Evolutionary conservation across 2,329 filamentous ascomycete species (phyloP).

Genomic region (Curvularia sp.): DNA sequence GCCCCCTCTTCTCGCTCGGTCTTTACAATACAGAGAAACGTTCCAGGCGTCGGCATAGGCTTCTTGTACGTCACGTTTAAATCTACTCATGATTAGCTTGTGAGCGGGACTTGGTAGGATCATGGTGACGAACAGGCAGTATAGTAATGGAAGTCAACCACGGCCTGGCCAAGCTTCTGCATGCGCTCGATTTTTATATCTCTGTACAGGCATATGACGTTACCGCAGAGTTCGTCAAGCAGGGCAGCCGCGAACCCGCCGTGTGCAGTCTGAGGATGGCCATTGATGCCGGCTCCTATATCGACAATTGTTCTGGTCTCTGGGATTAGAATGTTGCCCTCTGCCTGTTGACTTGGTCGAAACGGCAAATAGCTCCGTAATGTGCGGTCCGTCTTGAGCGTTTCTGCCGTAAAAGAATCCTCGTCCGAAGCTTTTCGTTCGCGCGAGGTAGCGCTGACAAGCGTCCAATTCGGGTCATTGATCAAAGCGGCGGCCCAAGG

Average conservation of each 20-base stretch:
- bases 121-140: constrained; percentile 45
- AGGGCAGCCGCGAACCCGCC: constrained; percentile 65
- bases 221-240: constrained; percentile 66
- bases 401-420: constrained; percentile 62
- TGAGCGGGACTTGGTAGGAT: background rate
- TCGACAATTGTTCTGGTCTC: constrained; percentile 52
- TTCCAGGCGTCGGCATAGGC: constrained; percentile 60
- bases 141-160: constrained; percentile 29
- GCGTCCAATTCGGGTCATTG: constrained; percentile 51
- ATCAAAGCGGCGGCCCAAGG: constrained; percentile 61
- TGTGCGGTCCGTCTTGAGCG: constrained; percentile 60
- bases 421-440: constrained; percentile 49
- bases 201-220: constrained; percentile 57
- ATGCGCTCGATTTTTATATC: constrained; percentile 29
- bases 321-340: constrained; percentile 34
- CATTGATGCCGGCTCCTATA: constrained; percentile 63
- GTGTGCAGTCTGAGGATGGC: constrained; percentile 61
- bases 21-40: constrained; percentile 58
- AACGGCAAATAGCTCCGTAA: constrained; percentile 50
- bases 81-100: constrained; percentile 42
- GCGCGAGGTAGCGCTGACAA: constrained; percentile 48
- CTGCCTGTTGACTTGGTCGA: constrained; percentile 27
- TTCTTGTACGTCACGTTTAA: constrained; percentile 63
- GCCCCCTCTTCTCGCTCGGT: constrained; percentile 59
- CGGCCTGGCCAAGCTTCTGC: constrained; percentile 11